Evolutionary conservation across 2,329 filamentous ascomycete genomes (phyloP), one percentile per base, ranked within the genome.

Genomic region (Atkinsonella hypoxylon): DNA sequence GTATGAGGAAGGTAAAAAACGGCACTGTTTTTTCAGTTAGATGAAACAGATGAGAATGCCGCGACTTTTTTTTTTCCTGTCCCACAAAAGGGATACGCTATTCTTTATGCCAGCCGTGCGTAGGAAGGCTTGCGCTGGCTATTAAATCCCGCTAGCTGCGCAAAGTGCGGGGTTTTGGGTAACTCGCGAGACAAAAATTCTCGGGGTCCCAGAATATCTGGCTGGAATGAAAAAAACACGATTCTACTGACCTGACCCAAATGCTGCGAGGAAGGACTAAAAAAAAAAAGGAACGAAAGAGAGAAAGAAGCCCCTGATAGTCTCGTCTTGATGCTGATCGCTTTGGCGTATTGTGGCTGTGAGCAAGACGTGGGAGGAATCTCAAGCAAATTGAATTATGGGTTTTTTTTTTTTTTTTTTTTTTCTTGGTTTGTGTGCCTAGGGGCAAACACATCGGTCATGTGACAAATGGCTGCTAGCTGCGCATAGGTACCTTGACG

Each of bases 131-230:
- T 44, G 32, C 44, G 47, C 26, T 49, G 47, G 47, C 40, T 26
- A 26, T 26, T 26, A 38, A 49, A 44, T 44, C 47, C 36, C 31
- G 47, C 47, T 49, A 44, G 39, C 40, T n/a, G 17, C 39, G 47
- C 47, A 44, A 44, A 38, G 47, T 49, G 47, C 47, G 40, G 47
- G 47, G 47, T 49, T 31, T 18, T 15, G 8, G 26, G 22, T 6
- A 26, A 6, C 22, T 26, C 22, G 22, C 6, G 22, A 26, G 22
- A n/a, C n/a, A 20, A 7, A 36, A 34, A 22, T 49, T 49, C 31
- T 34, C 47, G 40, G 20, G 32, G 8, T 32, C 43, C n/a, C 30
- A 22, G 36, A 20, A 36, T 3, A 49, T 20, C 22, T 31, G 38
- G 17, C n/a, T n/a, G n/a, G n/a, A n/a, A n/a, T n/a, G n/a, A n/a